These are phyloP conservation scores for Nakaseomyces nivariensis DNA, from an alignment of 1,139 yeast genomes.

Conservation along the genomic window DNA sequence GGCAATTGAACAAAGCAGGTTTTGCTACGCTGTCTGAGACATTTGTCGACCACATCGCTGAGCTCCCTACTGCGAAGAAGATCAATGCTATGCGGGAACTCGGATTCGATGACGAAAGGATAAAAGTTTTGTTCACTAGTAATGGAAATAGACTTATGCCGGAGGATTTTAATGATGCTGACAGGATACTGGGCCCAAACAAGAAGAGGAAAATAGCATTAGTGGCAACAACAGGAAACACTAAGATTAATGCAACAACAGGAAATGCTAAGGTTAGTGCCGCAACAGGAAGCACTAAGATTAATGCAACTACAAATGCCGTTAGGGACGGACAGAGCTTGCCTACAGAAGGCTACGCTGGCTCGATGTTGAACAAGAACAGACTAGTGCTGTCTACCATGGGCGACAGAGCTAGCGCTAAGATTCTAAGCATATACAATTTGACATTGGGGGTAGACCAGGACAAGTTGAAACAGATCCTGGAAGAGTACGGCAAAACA, in stretches of 20 bases:
- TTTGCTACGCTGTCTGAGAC: not conserved
- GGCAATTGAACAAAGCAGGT: not conserved
- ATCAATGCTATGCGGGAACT: constrained; percentile 1
- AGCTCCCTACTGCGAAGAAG: not conserved
- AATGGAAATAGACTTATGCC: not conserved
- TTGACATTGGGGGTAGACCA: constrained; percentile 17
- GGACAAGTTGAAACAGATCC: constrained; percentile 11
- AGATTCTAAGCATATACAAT: constrained; percentile 14
- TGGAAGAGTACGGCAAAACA: constrained; percentile 13
- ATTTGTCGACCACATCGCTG: not conserved
- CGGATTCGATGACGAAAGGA: not conserved
- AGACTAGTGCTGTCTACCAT: constrained; percentile 12
- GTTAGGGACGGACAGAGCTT: not conserved
- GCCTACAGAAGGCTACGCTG: not conserved
- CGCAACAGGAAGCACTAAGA: not conserved
- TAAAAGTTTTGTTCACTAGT: not conserved
- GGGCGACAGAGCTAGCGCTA: not conserved
- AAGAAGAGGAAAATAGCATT: not conserved
- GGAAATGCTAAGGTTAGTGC: not conserved
- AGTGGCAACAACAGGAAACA: not conserved
- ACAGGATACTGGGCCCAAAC: not conserved
- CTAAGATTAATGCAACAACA: not conserved
- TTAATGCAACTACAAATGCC: not conserved
- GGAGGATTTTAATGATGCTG: not conserved
- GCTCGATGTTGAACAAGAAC: constrained; percentile 2